phyloP scores from a whole-genome alignment of 164 flowering plant species.

The Liriodendron chinense region DNA sequence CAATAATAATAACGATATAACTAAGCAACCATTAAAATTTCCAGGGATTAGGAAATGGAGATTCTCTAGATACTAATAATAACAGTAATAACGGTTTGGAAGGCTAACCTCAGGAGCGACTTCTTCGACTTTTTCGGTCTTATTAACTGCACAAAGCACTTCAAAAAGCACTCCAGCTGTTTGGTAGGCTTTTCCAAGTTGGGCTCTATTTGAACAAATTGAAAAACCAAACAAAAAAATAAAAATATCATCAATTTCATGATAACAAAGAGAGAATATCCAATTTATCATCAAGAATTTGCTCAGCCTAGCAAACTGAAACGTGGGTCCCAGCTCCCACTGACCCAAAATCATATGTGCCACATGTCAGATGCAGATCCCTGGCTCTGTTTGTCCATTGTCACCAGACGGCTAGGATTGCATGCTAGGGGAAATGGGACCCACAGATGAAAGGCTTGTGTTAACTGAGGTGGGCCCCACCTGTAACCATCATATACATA shows the following conservation, averaged over 20 bases:
- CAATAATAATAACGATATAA: too few species aligned
- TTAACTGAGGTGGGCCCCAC: too few species aligned
- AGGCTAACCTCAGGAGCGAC: conserved; percentile 91
- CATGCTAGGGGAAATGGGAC: too few species aligned
- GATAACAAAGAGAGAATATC: neutral
- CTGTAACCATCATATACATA: neutral
- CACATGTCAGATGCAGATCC: too few species aligned
- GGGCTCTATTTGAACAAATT: conserved; percentile 48
- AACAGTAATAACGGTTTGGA: neutral
- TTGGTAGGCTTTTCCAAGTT: conserved; percentile 92
- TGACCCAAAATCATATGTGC: too few species aligned
- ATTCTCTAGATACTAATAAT: neutral
- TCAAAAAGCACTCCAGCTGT: conserved; percentile 97
- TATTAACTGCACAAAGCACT: conserved; percentile 95
- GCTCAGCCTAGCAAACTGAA: neutral
- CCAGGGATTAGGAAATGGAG: neutral
- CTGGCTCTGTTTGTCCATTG: too few species aligned
- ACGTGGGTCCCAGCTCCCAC: neutral
- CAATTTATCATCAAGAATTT: neutral
- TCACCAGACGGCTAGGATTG: too few species aligned
- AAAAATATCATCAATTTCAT: neutral
- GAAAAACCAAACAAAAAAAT: neutral
- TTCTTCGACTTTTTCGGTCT: conserved; percentile 91
- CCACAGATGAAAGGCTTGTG: too few species aligned
- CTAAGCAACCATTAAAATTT: neutral